Evolutionary conservation across 225 moss, liverwort and hornwort species (phyloP).

Genomic region (Bryum argenteum): DNA sequence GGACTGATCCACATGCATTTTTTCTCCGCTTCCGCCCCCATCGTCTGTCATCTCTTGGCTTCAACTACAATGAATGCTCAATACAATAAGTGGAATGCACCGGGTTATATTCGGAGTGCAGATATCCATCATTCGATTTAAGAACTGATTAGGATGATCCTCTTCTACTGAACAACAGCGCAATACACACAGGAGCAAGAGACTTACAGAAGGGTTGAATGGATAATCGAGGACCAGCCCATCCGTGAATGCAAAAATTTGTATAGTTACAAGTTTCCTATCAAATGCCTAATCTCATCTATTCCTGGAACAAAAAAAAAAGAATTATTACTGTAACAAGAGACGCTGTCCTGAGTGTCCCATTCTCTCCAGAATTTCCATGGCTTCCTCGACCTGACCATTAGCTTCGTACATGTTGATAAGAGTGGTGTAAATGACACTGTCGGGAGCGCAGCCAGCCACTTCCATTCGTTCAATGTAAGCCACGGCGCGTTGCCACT

Average conservation of each 20-base stretch:
- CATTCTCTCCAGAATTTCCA: constrained; percentile 42
- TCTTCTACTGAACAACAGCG: too few relatives aligned
- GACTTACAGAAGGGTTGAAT: constrained; percentile 15
- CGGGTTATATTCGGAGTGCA: too few relatives aligned
- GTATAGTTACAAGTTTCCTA: constrained; percentile 5
- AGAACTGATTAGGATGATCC: too few relatives aligned
- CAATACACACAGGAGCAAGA: too few relatives aligned
- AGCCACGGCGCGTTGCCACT: constrained; percentile 41
- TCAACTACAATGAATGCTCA: too few relatives aligned
- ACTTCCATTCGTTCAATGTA: constrained; percentile 48
- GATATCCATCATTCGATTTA: too few relatives aligned
- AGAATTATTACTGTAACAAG: neutral
- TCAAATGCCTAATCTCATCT: neutral
- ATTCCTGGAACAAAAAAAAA: too few relatives aligned
- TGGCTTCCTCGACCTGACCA: constrained; percentile 46
- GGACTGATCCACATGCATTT: too few relatives aligned
- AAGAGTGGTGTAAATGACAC: constrained; percentile 47
- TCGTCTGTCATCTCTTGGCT: too few relatives aligned
- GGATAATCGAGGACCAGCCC: constrained; percentile 34
- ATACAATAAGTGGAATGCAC: too few relatives aligned
- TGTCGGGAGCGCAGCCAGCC: constrained; percentile 48
- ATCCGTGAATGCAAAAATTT: neutral
- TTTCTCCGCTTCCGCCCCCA: too few relatives aligned
- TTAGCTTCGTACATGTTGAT: constrained; percentile 57
- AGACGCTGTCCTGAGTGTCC: constrained; percentile 4